Evolutionary conservation across 1,139 yeast species (phyloP).

Genomic region (Protomyces inouyei): DNA sequence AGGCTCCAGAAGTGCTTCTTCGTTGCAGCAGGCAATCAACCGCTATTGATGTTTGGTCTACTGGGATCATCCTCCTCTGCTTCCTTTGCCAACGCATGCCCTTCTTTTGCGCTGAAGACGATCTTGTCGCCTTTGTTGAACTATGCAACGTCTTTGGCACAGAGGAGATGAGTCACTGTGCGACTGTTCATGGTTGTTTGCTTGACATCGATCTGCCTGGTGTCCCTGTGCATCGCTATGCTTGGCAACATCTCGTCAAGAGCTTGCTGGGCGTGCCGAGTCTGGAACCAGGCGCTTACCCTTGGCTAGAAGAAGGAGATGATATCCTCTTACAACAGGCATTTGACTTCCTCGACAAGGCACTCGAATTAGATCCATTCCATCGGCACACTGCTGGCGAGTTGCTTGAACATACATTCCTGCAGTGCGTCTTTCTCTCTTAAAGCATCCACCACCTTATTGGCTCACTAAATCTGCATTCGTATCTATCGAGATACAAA

Average conservation of each 20-base stretch:
- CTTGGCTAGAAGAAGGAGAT: constrained; percentile 14
- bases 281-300: constrained; percentile 5
- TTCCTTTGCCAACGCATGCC: constrained; percentile 53
- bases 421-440: background rate
- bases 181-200: constrained; percentile 27
- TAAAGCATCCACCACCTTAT: background rate
- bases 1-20: constrained; percentile 69
- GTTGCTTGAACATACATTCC: constrained; percentile 25
- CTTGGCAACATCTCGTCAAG: constrained; percentile 13
- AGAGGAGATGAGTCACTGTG: constrained; percentile 29
- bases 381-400: constrained; percentile 24
- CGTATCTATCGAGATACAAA: background rate
- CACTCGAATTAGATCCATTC: constrained; percentile 25
- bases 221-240: background rate
- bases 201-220: constrained; percentile 3
- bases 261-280: background rate
- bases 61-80: constrained; percentile 64
- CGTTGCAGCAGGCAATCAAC: constrained; percentile 69
- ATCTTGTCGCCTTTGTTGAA: constrained; percentile 28
- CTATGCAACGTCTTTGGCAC: constrained; percentile 28
- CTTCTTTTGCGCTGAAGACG: constrained; percentile 29
- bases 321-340: background rate
- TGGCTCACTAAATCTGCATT: background rate
- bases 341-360: constrained; percentile 26
- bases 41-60: constrained; percentile 71